Base-by-base conservation (phyloP, 352 stramenopile genomes). In the Phytophthora multivora region DNA sequence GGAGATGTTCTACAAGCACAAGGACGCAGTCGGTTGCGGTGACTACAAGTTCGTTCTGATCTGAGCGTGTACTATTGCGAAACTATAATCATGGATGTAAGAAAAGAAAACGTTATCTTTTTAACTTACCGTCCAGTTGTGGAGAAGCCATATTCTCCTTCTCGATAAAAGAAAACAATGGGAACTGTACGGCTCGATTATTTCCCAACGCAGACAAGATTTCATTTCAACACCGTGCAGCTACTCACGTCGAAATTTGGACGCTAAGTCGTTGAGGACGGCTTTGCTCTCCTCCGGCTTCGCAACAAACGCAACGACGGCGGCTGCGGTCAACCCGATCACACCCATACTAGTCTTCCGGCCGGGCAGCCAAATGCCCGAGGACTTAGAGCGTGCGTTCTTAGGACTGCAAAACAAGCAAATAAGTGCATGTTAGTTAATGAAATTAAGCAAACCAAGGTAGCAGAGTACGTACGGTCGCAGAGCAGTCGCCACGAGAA, bases 401-500 rank as follows among this genome's bases (percentile, higher is more conserved):
- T 75, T 76, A 9, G 77, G 78, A 11, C 75, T 86, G 41, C 51
- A 60, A 7, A 50, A 25, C 7, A 39, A 35, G 55, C 31, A 58
- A 7, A 16, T 10, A 53, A n/a, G 43, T 42, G 54, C 2, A 36
- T 3, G 12, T 48, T 11, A 53, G 30, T n/a, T 12, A 31, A 12
- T n/a, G 31, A 19, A 15, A 33, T 11, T 25, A 47, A 18, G 25
- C 3, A 66, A 31, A 65, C 42, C 6, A 51, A 39, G 8, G 40
- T 30, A 39, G 5, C 9, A 39, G 23, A 15, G 2, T n/a, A 83
- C 77, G 49, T 79, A 89, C 79, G 79, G 79, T 52, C 68, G 70
- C 33, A 86, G 56, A 13, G 79, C 79, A 40, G 72, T 82, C 50
- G 69, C 72, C 41, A 89, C 77, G 4, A 87, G 53, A 18, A 80